Percentiles rank a stretch among this genome's conserved stretches.
Conservation (phyloP, 805 yeast species). For the Candida glaebosa region DNA sequence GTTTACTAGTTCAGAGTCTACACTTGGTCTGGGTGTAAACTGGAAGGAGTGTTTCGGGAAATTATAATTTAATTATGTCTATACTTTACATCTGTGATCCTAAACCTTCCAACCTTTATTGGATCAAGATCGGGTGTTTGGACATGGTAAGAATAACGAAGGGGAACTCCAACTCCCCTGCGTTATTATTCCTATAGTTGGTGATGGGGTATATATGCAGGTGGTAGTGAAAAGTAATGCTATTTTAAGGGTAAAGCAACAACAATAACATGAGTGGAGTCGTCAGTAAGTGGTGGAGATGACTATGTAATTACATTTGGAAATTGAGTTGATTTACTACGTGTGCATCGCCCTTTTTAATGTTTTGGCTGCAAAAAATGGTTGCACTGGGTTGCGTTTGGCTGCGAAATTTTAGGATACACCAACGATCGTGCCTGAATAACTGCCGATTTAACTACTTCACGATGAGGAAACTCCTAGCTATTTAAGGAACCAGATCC, state of each 20-base stretch:
- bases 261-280: too few relatives aligned
- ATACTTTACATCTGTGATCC: too few relatives aligned
- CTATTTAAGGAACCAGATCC: background rate
- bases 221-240: background rate
- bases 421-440: background rate
- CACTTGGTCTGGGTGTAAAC: too few relatives aligned
- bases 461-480: background rate
- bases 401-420: background rate
- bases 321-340: background rate
- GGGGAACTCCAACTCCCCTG: background rate
- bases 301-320: background rate
- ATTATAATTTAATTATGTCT: too few relatives aligned
- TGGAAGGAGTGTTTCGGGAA: too few relatives aligned
- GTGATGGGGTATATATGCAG: background rate
- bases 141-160: too few relatives aligned
- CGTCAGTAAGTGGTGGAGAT: background rate
- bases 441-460: background rate
- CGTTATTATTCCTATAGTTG: background rate
- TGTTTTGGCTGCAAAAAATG: background rate
- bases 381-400: too few relatives aligned
- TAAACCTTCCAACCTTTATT: too few relatives aligned
- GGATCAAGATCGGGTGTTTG: too few relatives aligned
- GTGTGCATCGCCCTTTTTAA: background rate
- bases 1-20: too few relatives aligned
- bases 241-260: too few relatives aligned